phyloP scores from a whole-genome alignment of 306 rosid genomes.

The Abrus precatorius region DNA sequence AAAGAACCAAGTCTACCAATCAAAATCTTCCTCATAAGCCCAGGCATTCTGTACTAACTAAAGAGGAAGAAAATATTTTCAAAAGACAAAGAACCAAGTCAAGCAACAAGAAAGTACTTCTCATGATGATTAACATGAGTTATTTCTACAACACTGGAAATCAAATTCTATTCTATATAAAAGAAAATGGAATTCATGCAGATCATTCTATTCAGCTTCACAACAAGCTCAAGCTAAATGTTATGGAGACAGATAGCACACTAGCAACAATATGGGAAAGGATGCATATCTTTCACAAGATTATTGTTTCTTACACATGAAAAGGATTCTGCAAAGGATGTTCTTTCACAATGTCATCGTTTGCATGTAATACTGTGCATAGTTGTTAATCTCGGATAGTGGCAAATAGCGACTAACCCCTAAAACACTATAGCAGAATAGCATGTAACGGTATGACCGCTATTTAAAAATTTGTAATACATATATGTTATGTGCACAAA shows the following conservation, averaged over 20 bases:
- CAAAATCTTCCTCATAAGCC: slow-evolving; percentile 11
- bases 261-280: neutral
- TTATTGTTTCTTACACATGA: neutral
- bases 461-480: no score
- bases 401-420: no score
- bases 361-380: neutral
- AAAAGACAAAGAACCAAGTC: slow-evolving; percentile 37
- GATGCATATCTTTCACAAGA: neutral
- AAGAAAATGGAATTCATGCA: slow-evolving; percentile 12
- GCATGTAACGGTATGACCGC: no score
- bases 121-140: slow-evolving; percentile 5
- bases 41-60: neutral
- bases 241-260: neutral
- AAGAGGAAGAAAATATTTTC: slow-evolving; percentile 31
- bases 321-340: neutral
- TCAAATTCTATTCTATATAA: neutral
- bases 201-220: slow-evolving; percentile 31
- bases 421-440: no score
- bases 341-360: neutral
- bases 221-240: slow-evolving; percentile 26
- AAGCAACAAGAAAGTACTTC: slow-evolving; percentile 19
- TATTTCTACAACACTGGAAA: slow-evolving; percentile 18
- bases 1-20: slow-evolving; percentile 36
- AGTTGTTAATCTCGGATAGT: no score
- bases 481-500: no score